A percentile compares a stretch with the other conserved stretches of the same genome.
These are phyloP conservation scores for Silene latifolia DNA, from an alignment of 148 eudicot species.

Conservation along the genomic window DNA sequence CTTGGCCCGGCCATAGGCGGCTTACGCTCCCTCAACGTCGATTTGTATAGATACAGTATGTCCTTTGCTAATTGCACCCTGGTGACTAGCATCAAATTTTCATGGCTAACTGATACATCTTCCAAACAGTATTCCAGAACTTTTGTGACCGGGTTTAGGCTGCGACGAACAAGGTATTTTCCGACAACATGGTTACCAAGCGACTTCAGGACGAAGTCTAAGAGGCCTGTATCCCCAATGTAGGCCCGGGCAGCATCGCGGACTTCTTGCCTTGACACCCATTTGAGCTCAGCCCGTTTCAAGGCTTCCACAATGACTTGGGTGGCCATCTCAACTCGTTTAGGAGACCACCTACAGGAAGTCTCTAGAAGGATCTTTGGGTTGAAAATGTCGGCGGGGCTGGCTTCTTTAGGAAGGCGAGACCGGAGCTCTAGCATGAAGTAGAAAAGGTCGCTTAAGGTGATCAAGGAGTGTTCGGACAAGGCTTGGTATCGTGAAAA, in stretches of 20 bases:
- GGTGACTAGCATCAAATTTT: slow-evolving; percentile 36
- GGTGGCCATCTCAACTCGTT: slow-evolving; percentile 92
- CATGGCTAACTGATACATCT: slow-evolving; percentile 61
- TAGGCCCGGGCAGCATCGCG: slow-evolving; percentile 86
- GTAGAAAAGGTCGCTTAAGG: slow-evolving; percentile 61
- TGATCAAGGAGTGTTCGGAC: slow-evolving; percentile 63
- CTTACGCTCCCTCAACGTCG: slow-evolving; percentile 47
- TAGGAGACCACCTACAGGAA: slow-evolving; percentile 87
- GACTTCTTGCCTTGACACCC: slow-evolving; percentile 91
- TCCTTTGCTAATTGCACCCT: slow-evolving; percentile 67
- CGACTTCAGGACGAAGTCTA: slow-evolving; percentile 93
- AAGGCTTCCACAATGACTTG: slow-evolving; percentile 82
- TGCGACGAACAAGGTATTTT: slow-evolving; percentile 79
- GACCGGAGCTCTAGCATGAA: slow-evolving; percentile 78
- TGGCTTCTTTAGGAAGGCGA: slow-evolving; percentile 55
- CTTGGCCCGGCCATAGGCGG: slow-evolving; percentile 29
- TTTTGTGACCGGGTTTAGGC: slow-evolving; percentile 89
- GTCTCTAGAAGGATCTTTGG: slow-evolving; percentile 56
- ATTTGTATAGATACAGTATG: slow-evolving; percentile 47
- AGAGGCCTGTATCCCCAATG: slow-evolving; percentile 86
- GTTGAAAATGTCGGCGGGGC: slow-evolving; percentile 30
- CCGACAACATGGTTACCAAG: slow-evolving; percentile 91
- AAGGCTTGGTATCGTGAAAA: slow-evolving; percentile 69
- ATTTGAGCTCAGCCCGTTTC: slow-evolving; percentile 58
- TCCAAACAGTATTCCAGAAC: slow-evolving; percentile 89